These are phyloP conservation scores for Zygosaccharomyces lentus DNA, from an alignment of 805 yeast genomes.

Conservation along the genomic window DNA sequence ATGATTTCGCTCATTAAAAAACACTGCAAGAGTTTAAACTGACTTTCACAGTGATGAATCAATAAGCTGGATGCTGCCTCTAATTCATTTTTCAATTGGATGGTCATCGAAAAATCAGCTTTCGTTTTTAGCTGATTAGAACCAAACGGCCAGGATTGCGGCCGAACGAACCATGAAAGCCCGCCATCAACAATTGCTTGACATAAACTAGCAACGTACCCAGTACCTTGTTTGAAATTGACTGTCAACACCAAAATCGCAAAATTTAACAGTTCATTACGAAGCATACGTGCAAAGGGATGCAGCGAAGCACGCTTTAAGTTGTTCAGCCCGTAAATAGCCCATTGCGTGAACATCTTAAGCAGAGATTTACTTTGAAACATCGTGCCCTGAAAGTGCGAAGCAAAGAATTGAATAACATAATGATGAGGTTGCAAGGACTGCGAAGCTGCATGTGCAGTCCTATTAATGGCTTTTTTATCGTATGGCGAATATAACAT, in stretches of 20 bases:
- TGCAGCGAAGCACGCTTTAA: conserved; percentile 65
- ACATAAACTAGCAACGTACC: conserved; percentile 42
- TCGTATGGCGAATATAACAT: conserved; percentile 93
- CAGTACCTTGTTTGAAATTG: conserved; percentile 48
- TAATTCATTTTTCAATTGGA: conserved; percentile 41
- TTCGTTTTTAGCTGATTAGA: conserved; percentile 67
- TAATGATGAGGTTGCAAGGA: conserved; percentile 63
- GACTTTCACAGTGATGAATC: conserved; percentile 38
- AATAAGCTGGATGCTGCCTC: conserved; percentile 18
- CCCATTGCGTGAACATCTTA: conserved; percentile 61
- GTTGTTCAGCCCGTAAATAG: conserved; percentile 50
- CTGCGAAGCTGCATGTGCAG: conserved; percentile 46
- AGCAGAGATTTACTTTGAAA: conserved; percentile 67
- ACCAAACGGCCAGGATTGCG: conserved; percentile 75
- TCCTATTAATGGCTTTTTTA: conserved; percentile 50
- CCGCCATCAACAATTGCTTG: conserved; percentile 56
- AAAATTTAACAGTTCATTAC: conserved; percentile 71
- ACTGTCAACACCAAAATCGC: conserved; percentile 59
- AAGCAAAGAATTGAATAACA: conserved; percentile 62
- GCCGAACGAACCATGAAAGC: conserved; percentile 70
- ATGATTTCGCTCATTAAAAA: conserved; percentile 75
- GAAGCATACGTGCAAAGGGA: conserved; percentile 69
- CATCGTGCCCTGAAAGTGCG: conserved; percentile 75
- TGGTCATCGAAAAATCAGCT: conserved; percentile 59
- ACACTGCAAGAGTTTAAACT: conserved; percentile 51